phyloP scores from a whole-genome alignment of 129 eudicot genomes.

The Erigeron canadensis region DNA sequence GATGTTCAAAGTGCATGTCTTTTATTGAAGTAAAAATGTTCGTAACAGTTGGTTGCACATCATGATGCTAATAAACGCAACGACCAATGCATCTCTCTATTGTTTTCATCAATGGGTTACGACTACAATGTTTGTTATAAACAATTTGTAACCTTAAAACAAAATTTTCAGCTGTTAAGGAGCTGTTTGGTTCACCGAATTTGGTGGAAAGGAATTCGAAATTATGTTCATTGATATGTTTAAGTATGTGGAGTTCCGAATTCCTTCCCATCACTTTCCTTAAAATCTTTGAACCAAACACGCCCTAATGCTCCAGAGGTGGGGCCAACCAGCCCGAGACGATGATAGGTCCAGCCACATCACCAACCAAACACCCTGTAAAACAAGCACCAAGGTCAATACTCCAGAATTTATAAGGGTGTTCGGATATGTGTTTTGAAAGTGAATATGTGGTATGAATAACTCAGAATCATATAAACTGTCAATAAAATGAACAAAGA shows the following conservation, averaged over 20 bases:
- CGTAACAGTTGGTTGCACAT: slow-evolving; percentile 1
- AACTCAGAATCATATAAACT: neutral
- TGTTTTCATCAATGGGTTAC: slow-evolving; percentile 6
- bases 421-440: neutral
- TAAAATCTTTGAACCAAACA: too few relatives aligned
- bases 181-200: too few relatives aligned
- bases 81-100: slow-evolving; percentile 1
- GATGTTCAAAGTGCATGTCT: slow-evolving; percentile 17
- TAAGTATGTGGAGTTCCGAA: too few relatives aligned
- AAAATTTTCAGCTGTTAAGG: slow-evolving; percentile 15
- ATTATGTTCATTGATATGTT: too few relatives aligned
- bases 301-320: slow-evolving; percentile 31
- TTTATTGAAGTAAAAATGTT: slow-evolving; percentile 22
- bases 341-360: slow-evolving; percentile 71
- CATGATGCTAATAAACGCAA: neutral
- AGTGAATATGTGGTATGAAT: neutral
- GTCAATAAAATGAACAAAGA: neutral
- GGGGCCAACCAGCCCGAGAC: slow-evolving; percentile 24
- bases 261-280: too few relatives aligned
- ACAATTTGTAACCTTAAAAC: slow-evolving; percentile 3
- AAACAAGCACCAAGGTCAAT: slow-evolving; percentile 17
- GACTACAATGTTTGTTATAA: slow-evolving; percentile 19
- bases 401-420: neutral
- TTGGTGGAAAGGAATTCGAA: too few relatives aligned
- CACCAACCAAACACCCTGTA: slow-evolving; percentile 84